Base-by-base conservation (phyloP, 2,329 filamentous ascomycete species). In the Alternaria hordeiaustralica region DNA sequence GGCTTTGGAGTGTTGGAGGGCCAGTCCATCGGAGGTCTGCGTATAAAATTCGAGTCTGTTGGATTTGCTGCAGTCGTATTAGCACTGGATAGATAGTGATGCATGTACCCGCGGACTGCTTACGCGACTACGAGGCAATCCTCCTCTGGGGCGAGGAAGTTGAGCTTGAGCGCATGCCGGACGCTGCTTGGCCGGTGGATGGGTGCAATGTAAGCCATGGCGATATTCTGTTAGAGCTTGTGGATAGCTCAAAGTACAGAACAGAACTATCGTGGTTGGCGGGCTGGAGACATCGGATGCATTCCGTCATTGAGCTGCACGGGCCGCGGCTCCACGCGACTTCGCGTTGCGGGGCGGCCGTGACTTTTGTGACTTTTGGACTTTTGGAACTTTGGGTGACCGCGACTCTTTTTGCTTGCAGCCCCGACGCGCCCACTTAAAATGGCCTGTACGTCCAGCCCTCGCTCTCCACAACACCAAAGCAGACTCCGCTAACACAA, bases 161-260 rank as follows among this genome's bases (percentile, higher is more conserved):
- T 89, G 64, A 95, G 86, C 76, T 91, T 92, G 69, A 98, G 80
- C 13, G 94, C 95, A 87, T 97, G 92, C 59, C 94, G 90, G 68
- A 97, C 90, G 83, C 93, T 97, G 79, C 93, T 97, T 23, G 96
- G 92, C 73, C 90, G 88, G 80, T 99, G 96, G 61, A 99, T 96
- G 43, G 96, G 94, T 65, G 93, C 94, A 75, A 99, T 85, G 80
- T 98, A 99, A 56, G 96, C 92, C 96, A 99, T 99, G 63, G 43
- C 33, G 33, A 36, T 36, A 36, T 36, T 11, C 33, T 36, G 4
- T n/a, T n/a, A n/a, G 15, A 36, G 33, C 70, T 65, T 45, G 30
- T n/a, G 30, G 15, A 55, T 26, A 13, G 12, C 21, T 26, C 25
- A 30, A 43, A 58, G 46, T 20, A 45, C n/a, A 49, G 30, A 18